Base-by-base conservation (phyloP, 257 asterid species). In the Gentiana macrophylla region DNA sequence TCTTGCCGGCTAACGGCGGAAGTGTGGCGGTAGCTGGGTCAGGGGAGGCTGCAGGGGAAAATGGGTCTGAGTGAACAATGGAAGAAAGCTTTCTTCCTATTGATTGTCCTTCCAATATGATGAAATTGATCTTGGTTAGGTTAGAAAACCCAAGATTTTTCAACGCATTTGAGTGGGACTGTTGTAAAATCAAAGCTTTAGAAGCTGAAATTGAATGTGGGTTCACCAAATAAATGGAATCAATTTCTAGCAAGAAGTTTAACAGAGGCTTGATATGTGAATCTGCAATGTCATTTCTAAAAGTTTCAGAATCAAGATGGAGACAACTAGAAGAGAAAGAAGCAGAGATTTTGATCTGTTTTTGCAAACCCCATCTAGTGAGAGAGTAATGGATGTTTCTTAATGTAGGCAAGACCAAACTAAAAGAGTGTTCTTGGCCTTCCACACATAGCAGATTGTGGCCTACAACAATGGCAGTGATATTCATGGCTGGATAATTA, bases 291-390 rank as follows among this genome's bases (percentile, higher is more conserved):
- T 65, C 80, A 44, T 12, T 59, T 57, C 74, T 62, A 70, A 67
- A 81, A 0, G 57, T 48, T 45, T 52, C 72, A 36, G 69, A 47
- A 36, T 56, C 15, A 46, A 70, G 53, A 57, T 72, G 62, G 67
- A 82, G 12, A 70, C 98, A 86, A 51, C 63, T 49, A 57, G 81
- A 67, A 50, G 94, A 77, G 43, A 91, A 68, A 3, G 84, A 64
- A 66, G 81, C 60, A 15, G 89, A 60, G 4, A 74, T 80, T 69
- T 80, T 84, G 57, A 91, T 80, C 53, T 82, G 79, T 55, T 52
- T 62, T 7, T 86, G 86, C 79, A 91, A 68, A 37, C 95, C 96
- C 96, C 98, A 91, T 63, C 96, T 78, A 45, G 83, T 82, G 55
- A 91, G 98, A n/a, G 95, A 76, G 15, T 80, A 66, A 73, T 82